Evolutionary conservation across 2,329 filamentous ascomycete genomes (phyloP), one percentile per base, ranked within the genome.

Genomic region (Hymenoscyphus occultus): DNA sequence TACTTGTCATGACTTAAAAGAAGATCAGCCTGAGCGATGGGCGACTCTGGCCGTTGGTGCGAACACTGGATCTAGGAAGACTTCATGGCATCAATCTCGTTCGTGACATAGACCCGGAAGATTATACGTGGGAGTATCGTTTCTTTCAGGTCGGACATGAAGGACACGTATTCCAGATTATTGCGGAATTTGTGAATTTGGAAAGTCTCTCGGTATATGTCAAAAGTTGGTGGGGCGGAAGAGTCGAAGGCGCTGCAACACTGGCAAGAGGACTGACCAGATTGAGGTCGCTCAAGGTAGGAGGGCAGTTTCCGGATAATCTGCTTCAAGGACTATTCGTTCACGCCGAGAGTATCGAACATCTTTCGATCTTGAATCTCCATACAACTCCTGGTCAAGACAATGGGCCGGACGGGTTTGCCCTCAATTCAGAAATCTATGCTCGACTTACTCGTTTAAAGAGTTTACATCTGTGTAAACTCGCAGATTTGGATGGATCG

Each of bases 1-100:
- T 1, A 5, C 32, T 5, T 60, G 59, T 14, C 5, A 60, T 60
- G 32, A 22, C 19, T 56, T 62, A 32, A 62, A 39, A 5, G 28
- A 56, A 5, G 14, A 62, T 16, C 31, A 56, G 3, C 60, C 60
- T 9, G 48, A 56, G 56, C 42, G 60, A n/a, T 62, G 60, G 60
- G n/a, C 4, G 9, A 39, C 16, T 56, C 31, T 62, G 28, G 45
- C 19, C 48, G 1, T 39, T 22, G 13, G 60, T 62, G 40, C 48
- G 48, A 10, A 62, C 3, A 14, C 42, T 62, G 48, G 22, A 62
- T 19, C 28, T 62, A 9, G 60, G 60, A 31, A 35, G 60, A 45
- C 45, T 62, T 16, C 48, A 62, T n/a, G 60, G 60, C 6, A 56
- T 62, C 48, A 62, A 62, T 56, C 54, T 62, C 51, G 60, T 62